Evolutionary conservation across 129 eudicot genomes (phyloP), one percentile per base, ranked within the genome.

Genomic region (Artemisia tridentata): DNA sequence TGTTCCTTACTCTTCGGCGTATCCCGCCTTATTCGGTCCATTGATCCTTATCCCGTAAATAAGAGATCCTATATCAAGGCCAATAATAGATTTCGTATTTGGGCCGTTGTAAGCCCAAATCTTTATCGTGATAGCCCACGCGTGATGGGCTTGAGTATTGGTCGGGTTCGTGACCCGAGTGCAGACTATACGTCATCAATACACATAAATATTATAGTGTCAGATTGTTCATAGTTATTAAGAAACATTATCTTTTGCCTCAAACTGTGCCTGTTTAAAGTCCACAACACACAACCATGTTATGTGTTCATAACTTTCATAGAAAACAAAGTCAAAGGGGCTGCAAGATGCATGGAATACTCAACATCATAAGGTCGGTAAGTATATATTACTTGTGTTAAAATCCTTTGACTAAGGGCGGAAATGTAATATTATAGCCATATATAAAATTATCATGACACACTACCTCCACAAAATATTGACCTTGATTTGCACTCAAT

Each of bases 391-490:
- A 50, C 77, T 73, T 74, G 10, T 5, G 31, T 20, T 43, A 64
- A 4, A 20, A 52, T 31, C 20, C 57, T 31, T 70, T 38, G 14
- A 51, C 21, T 29, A 72, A 48, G 47, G 59, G 49, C 47, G 29
- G 16, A 62, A 62, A 1, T 29, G 53, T 38, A 11, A 7, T 51
- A 63, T 18, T 21, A 50, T 72, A 62, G 48, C 12, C 67, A 14
- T 3, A 21, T 60, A 14, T 3, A 7, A 29, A 15, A 11, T 53
- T 52, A 54, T 66, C 59, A 18, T 46, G 52, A 67, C 31, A 46
- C 73, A 51, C 34, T 41, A 75, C 55, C 73, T 63, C 50, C 67
- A 64, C 38, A 41, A 81, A 56, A 63, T 84, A 79, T 77, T 74
- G 78, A 67, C 79, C 77, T 53, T 54, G 4, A 41, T 52, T 69